Conservation (phyloP, 2,329 filamentous ascomycete genomes). For the Colletotrichum siamense region DNA sequence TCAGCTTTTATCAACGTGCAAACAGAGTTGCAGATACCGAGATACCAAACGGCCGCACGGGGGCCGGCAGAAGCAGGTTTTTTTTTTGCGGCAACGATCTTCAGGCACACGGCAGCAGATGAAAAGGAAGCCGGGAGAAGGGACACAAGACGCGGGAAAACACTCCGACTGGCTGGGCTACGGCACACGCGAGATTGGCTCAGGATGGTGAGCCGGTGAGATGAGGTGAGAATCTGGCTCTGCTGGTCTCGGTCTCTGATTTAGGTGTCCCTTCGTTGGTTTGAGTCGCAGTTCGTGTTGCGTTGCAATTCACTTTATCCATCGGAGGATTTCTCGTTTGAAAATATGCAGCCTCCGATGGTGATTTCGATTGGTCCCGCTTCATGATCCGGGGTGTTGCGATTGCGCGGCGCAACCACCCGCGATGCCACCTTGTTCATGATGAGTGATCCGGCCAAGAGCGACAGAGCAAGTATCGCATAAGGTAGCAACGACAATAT, state of each 20-base stretch:
- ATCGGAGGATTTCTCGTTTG: slow-evolving; percentile 14
- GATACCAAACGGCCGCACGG: slow-evolving; percentile 16
- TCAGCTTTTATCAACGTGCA: not conserved
- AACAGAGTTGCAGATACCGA: not conserved
- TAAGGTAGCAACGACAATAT: not conserved
- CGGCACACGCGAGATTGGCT: not conserved
- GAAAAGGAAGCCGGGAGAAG: not conserved
- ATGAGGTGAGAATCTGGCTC: not conserved
- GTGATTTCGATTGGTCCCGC: slow-evolving; percentile 7
- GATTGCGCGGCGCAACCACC: slow-evolving; percentile 4
- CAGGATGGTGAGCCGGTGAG: not conserved
- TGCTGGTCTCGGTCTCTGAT: not conserved
- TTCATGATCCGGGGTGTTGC: not conserved
- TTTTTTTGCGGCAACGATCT: not conserved
- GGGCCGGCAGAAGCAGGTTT: not conserved
- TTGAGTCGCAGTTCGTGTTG: not conserved
- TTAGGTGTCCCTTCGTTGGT: not conserved
- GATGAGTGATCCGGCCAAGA: slow-evolving; percentile 1
- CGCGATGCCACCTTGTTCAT: not conserved
- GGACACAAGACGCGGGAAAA: not conserved
- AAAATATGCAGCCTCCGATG: not conserved
- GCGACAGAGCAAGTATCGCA: not conserved
- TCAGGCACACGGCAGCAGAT: not conserved
- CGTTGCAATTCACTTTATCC: slow-evolving; percentile 8
- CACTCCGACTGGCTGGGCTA: not conserved